Evolutionary conservation across 106 monocot genomes (phyloP).

Genomic region (Vanilla planifolia): DNA sequence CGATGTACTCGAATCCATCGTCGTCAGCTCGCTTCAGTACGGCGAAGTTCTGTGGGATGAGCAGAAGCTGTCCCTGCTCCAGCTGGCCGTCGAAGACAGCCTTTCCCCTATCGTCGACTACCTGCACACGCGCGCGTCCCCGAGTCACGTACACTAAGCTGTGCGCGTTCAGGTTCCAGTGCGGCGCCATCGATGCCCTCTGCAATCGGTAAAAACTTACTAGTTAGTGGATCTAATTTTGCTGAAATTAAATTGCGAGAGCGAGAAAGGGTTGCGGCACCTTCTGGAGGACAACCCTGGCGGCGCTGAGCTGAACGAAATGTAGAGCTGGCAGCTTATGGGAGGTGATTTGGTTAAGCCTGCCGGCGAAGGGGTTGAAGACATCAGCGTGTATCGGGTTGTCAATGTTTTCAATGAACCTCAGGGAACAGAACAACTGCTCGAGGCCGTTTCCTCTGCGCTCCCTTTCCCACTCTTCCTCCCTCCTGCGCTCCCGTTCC

Average conservation of each 20-base stretch:
- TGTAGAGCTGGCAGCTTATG: background rate
- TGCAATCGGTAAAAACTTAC: background rate
- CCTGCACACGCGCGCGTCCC: background rate
- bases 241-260: background rate
- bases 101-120: background rate
- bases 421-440: background rate
- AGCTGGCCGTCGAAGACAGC: background rate
- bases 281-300: constrained; percentile 2
- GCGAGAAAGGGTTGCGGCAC: background rate
- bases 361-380: background rate
- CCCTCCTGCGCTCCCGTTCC: background rate
- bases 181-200: constrained; percentile 2
- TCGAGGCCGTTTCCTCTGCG: background rate
- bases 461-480: background rate
- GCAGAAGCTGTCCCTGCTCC: too few species aligned
- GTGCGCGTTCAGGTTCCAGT: constrained; percentile 11
- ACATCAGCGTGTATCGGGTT: background rate
- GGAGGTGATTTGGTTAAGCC: background rate
- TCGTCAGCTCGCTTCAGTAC: background rate
- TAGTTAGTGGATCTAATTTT: background rate
- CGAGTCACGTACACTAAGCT: constrained; percentile 1
- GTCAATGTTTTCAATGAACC: background rate
- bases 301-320: background rate
- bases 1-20: constrained; percentile 24
- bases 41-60: too few species aligned